Percentiles rank a stretch among this genome's conserved stretches.
These are phyloP conservation scores for Solanum chacoense DNA, from an alignment of 305 asterid genomes.

Conservation along the genomic window DNA sequence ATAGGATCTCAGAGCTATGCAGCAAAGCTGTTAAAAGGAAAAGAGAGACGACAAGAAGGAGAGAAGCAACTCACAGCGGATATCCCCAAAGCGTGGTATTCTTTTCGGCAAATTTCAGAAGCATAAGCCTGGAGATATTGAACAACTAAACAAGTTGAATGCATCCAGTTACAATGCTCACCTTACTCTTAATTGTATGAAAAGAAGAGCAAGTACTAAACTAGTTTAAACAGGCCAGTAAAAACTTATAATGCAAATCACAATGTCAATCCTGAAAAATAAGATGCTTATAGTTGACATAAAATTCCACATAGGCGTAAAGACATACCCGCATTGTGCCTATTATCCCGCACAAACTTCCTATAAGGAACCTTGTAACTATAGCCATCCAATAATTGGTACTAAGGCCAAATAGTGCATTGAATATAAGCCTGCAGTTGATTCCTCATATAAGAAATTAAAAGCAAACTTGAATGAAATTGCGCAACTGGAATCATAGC, in stretches of 20 bases:
- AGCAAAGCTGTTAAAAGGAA: background rate
- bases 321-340: slow-evolving; percentile 67
- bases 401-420: slow-evolving; percentile 64
- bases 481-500: background rate
- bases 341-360: slow-evolving; percentile 62
- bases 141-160: slow-evolving; percentile 2
- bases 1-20: background rate
- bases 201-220: background rate
- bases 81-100: slow-evolving; percentile 72
- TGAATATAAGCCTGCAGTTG: slow-evolving; percentile 56
- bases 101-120: slow-evolving; percentile 68
- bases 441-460: background rate
- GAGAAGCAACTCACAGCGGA: slow-evolving; percentile 45
- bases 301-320: background rate
- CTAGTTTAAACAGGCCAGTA: background rate
- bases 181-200: background rate
- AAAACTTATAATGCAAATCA: background rate
- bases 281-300: background rate
- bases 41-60: background rate
- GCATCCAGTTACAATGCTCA: slow-evolving; percentile 17
- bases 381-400: slow-evolving; percentile 76
- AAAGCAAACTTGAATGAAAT: background rate
- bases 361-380: slow-evolving; percentile 56
- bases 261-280: background rate
- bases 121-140: slow-evolving; percentile 50